Percentiles rank a stretch among this genome's conserved stretches.
Conservation (phyloP, 306 rosid species). For the Bauhinia variegata region DNA sequence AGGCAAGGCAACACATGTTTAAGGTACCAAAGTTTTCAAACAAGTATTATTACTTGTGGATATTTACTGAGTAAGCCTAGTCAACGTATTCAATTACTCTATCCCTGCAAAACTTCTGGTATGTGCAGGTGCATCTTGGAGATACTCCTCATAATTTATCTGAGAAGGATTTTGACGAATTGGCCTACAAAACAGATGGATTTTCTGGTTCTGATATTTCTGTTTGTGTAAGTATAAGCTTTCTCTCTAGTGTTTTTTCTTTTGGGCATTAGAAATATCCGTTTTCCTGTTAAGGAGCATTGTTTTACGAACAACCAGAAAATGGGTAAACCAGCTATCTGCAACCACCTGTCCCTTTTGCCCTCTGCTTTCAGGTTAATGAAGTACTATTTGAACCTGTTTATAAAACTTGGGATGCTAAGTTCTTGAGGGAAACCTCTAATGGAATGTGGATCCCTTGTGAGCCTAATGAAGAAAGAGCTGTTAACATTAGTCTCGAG, state of each 20-base stretch:
- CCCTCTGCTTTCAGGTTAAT: conserved; percentile 56
- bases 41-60: no score
- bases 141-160: conserved; percentile 78
- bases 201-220: conserved; percentile 79
- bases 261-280: no score
- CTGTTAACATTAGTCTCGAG: conserved; percentile 58
- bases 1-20: no score
- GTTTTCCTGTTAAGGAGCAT: not conserved
- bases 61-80: not conserved
- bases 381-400: conserved; percentile 86
- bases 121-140: conserved; percentile 74
- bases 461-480: conserved; percentile 59
- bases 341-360: no score
- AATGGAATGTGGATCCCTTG: conserved; percentile 71
- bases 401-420: conserved; percentile 77
- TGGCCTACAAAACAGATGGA: conserved; percentile 68
- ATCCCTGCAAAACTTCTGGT: not conserved
- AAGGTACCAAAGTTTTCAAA: no score
- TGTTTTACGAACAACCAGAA: not conserved
- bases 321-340: not conserved
- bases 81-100: not conserved
- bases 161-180: conserved; percentile 71
- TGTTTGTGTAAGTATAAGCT: conserved; percentile 71
- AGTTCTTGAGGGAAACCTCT: conserved; percentile 58
- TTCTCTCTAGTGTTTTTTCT: not conserved